A percentile compares a stretch with the other conserved stretches of the same genome.
Evolutionary conservation across 805 yeast species (phyloP).

Genomic region (Clavispora carvajalis): DNA sequence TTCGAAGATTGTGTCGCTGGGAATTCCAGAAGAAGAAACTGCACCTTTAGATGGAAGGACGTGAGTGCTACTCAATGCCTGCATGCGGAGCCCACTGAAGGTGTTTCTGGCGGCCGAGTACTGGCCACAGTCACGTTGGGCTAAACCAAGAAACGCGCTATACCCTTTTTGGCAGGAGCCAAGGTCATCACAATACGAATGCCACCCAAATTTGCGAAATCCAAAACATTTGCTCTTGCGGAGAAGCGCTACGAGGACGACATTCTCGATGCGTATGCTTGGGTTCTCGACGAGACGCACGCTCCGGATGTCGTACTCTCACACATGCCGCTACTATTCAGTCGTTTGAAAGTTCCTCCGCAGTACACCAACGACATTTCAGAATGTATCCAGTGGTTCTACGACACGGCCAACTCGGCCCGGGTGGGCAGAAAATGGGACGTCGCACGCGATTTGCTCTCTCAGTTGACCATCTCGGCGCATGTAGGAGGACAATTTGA

Average conservation of each 20-base stretch:
- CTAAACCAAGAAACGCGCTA: no score
- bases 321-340: constrained; percentile 22
- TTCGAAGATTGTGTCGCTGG: no score
- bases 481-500: constrained; percentile 12
- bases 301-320: constrained; percentile 25
- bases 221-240: constrained; percentile 9
- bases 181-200: background rate
- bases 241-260: constrained; percentile 28
- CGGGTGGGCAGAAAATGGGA: constrained; percentile 17
- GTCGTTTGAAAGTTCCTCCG: constrained; percentile 22
- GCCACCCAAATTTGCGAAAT: constrained; percentile 12
- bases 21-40: no score
- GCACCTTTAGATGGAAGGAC: no score
- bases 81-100: no score
- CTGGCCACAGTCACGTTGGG: no score
- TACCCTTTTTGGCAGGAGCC: no score
- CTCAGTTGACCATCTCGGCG: constrained; percentile 25
- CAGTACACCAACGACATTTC: constrained; percentile 30
- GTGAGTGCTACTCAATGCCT: no score
- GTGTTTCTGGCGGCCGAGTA: no score
- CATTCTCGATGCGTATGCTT: constrained; percentile 19
- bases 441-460: constrained; percentile 22
- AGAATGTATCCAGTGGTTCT: constrained; percentile 29
- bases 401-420: constrained; percentile 16
- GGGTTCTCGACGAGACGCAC: constrained; percentile 18